Evolutionary conservation across 2,329 filamentous ascomycete species (phyloP), one percentile per base, ranked within the genome.

Genomic region (Sporothrix globosa): DNA sequence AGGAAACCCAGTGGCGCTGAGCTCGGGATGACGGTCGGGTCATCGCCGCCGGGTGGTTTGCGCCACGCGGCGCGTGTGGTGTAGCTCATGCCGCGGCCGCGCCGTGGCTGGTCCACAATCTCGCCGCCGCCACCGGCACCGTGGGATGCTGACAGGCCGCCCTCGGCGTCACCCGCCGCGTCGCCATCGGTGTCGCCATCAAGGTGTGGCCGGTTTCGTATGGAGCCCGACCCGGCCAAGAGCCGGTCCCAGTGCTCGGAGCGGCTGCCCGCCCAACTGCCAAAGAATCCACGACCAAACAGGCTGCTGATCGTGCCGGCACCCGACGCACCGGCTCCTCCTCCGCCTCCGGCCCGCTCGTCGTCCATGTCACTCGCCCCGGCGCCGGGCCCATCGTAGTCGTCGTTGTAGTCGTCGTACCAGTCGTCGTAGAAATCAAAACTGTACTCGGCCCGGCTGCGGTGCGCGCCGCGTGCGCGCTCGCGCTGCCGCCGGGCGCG

Each of bases 391-490:
- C 70, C 76, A 19, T 81, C 80, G 69, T 85, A 82, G 68, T 87
- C 34, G 34, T 34, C 34, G 34, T 34, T 34, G 34, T 85, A 82
- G 65, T 88, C 86, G 69, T 86, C 84, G 72, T 97, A 93, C 95
- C 95, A 98, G 80, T 97, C 95, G 80, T 97, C 95, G 82, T 98
- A 98, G 79, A 98, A 98, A 79, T 97, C 95, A 78, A 98, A 98
- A 76, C 88, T 94, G 76, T 91, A 88, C 80, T 97, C 94, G 39
- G 93, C 91, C 67, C 88, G 81, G 2, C 72, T 75, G 46, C 87
- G 88, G 72, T 82, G 80, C 30, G 83, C 82, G 39, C 77, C 78
- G 10, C 86, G 82, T 24, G 86, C 85, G 58, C 91, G 87, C 76
- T 93, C 89, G 72, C 90, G 84, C 60, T 83, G 81, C 70, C 92